Evolutionary conservation across 176 grass and related monocot genomes (phyloP), one percentile per base, ranked within the genome.

Genomic region (Elaeis guineensis): DNA sequence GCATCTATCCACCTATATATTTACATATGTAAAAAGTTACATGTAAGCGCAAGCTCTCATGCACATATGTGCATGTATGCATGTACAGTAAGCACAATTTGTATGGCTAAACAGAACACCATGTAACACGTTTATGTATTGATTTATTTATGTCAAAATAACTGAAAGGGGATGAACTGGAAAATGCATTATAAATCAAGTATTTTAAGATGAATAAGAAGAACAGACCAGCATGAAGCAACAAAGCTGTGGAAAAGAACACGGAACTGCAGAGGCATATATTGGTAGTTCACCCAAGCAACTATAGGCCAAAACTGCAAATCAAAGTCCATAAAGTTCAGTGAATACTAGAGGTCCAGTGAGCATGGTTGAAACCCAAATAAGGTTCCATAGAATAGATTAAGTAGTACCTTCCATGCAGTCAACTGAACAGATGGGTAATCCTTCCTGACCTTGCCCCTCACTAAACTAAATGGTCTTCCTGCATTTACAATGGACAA

Each of bases 231-330:
- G 74, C 79, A 74, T 49, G 75, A 74, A 72, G 73, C 79, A 62
- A 82, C 75, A 12, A 68, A 66, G 55, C 75, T 82, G 61, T 66
- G 62, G 61, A 76, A 82, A 29, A 82, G 73, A 57, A 82, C 72
- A 72, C 72, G 79, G 3, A 82, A 73, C 26, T 77, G 66, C 24
- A 72, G 55, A 39, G 79, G 79, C 73, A 82, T 75, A 24, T 71
- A 82, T 19, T 77, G 61, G 53, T 82, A 72, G 54, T 76, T 77
- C 48, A 82, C 51, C 72, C 67, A 82, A 25, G 66, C 52, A 72
- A 82, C 67, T 66, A 82, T 55, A 30, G 73, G 79, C 79, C 79
- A 83, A 54, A 78, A 83, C 80, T 83, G 69, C 61, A 65, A 26
- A 70, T 66, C 51, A 75, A 59, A 18, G 11, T 4, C 17, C 20